Evolutionary conservation across 768 basidiomycete genomes (phyloP).

Genomic region (Antrodiella citrinella): DNA sequence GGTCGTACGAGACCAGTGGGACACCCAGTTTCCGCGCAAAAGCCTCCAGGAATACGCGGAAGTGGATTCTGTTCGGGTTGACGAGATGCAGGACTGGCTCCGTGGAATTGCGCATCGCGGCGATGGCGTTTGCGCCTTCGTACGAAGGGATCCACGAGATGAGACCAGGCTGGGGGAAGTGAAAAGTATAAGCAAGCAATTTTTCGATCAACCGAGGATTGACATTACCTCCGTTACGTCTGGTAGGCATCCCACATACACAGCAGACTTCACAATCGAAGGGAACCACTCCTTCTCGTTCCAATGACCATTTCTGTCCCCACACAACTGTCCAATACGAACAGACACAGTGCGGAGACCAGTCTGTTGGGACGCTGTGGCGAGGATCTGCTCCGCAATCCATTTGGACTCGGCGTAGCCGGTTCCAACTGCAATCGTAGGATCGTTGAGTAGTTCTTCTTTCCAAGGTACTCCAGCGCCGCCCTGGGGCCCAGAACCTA

Average conservation of each 20-base stretch:
- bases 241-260: conserved; percentile 26
- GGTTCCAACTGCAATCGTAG: conserved; percentile 16
- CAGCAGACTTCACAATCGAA: conserved; percentile 25
- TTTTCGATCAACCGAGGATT: too few relatives aligned
- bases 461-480: too few relatives aligned
- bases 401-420: conserved; percentile 33
- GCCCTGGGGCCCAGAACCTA: not conserved
- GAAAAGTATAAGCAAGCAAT: too few relatives aligned
- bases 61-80: conserved; percentile 10
- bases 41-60: conserved; percentile 7
- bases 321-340: conserved; percentile 37
- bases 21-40: conserved; percentile 6
- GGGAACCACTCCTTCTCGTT: conserved; percentile 38
- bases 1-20: conserved; percentile 8
- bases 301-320: conserved; percentile 34
- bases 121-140: conserved; percentile 21
- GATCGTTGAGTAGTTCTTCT: conserved; percentile 1
- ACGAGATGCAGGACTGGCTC: conserved; percentile 13
- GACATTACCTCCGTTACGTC: conserved; percentile 22
- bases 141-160: conserved; percentile 27
- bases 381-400: conserved; percentile 31
- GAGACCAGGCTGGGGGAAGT: not conserved
- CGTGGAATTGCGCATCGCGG: conserved; percentile 19
- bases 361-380: conserved; percentile 21
- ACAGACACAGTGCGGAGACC: conserved; percentile 26